These are phyloP conservation scores for Pythium plurisporium DNA, from an alignment of 352 stramenopile species.

Conservation along the genomic window DNA sequence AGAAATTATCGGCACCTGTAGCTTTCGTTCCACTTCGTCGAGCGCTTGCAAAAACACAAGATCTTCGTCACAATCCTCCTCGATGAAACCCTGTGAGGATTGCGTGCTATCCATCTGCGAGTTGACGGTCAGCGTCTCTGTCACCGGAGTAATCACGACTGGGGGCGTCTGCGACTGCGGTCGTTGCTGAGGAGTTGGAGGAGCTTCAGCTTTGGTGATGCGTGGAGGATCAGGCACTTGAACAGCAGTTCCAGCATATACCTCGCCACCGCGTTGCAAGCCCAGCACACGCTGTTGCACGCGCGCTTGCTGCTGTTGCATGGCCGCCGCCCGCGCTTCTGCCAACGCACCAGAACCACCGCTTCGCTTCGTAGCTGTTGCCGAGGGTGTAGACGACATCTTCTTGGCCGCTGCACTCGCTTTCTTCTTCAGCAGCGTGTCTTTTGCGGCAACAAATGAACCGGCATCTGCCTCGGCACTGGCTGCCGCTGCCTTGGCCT, in stretches of 20 bases:
- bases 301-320: constrained; percentile 47
- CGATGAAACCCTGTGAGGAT: constrained; percentile 47
- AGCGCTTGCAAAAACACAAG: constrained; percentile 58
- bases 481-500: background rate
- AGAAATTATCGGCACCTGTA: constrained; percentile 18
- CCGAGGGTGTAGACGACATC: no score
- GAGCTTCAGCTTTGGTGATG: background rate
- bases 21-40: constrained; percentile 55
- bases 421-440: background rate
- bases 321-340: constrained; percentile 36
- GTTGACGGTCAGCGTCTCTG: background rate
- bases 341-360: constrained; percentile 26
- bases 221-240: background rate
- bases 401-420: no score
- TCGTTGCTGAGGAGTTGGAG: background rate
- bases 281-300: constrained; percentile 46
- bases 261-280: constrained; percentile 22
- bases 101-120: background rate
- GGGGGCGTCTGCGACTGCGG: background rate
- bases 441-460: background rate
- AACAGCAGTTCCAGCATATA: background rate
- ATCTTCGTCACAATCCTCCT: constrained; percentile 61
- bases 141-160: background rate
- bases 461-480: background rate
- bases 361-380: background rate